Conservation (phyloP, 768 basidiomycete species). For the Mrakia frigida region DNA sequence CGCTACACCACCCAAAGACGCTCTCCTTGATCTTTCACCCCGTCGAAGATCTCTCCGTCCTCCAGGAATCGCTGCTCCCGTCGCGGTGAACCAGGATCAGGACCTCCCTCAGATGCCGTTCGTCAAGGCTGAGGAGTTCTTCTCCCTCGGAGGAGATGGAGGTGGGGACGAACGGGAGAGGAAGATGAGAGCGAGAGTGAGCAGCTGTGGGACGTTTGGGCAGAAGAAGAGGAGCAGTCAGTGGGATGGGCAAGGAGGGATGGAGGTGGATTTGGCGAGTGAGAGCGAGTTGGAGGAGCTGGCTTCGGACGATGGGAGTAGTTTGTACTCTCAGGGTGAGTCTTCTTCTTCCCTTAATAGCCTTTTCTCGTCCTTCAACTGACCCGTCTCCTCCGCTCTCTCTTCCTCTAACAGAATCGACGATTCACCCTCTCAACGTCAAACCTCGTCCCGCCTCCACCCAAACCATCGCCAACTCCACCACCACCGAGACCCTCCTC, state of each 20-base stretch:
- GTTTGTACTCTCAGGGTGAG: background rate
- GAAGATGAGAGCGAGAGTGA: background rate
- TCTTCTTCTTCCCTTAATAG: background rate
- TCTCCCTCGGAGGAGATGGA: background rate
- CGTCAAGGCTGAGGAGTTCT: background rate
- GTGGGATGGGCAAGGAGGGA: background rate
- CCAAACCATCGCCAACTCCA: too few relatives aligned
- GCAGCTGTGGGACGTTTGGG: constrained; percentile 3
- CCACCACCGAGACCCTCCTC: too few relatives aligned
- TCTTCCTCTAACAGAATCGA: background rate
- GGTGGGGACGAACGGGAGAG: background rate
- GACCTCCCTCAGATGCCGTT: background rate
- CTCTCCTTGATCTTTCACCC: constrained; percentile 3
- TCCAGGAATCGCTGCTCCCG: background rate
- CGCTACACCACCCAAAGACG: background rate
- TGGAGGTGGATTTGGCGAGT: background rate
- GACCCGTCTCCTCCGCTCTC: background rate
- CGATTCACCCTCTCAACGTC: background rate
- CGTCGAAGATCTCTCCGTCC: background rate
- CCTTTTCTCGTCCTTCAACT: background rate
- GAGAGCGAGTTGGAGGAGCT: constrained; percentile 1
- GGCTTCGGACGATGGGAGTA: background rate
- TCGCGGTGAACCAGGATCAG: background rate
- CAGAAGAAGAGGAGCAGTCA: background rate
- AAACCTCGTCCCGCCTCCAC: too few relatives aligned